A percentile compares a stretch with the other conserved stretches of the same genome.
These are phyloP conservation scores for Pichia sp. DNA, from an alignment of 1,139 yeast species.

Conservation along the genomic window DNA sequence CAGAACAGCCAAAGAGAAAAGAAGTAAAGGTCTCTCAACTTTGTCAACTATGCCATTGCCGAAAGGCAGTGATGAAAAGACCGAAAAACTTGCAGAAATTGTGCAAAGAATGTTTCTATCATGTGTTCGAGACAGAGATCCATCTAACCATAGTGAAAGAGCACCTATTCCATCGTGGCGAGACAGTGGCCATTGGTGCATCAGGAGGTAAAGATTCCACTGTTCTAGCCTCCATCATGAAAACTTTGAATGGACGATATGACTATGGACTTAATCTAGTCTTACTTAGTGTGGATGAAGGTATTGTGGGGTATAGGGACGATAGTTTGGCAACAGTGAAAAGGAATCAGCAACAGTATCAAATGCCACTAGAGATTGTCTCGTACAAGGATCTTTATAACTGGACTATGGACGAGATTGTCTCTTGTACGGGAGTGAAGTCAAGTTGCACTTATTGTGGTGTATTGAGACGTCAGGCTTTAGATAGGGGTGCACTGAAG, in stretches of 20 bases:
- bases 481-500: constrained; percentile 93
- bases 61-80: constrained; percentile 82
- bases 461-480: constrained; percentile 90
- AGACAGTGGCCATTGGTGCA: constrained; percentile 92
- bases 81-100: constrained; percentile 89
- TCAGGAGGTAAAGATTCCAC: constrained; percentile 99
- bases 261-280: constrained; percentile 80
- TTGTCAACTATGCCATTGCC: constrained; percentile 82
- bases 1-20: too few species aligned
- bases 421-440: constrained; percentile 87
- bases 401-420: constrained; percentile 99
- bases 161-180: constrained; percentile 69
- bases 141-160: constrained; percentile 79
- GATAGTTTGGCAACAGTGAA: constrained; percentile 96
- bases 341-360: constrained; percentile 82
- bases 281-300: constrained; percentile 88
- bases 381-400: constrained; percentile 83
- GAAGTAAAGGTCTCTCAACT: constrained; percentile 23
- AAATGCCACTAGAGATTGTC: constrained; percentile 82
- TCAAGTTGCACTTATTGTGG: constrained; percentile 98
- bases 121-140: constrained; percentile 91
- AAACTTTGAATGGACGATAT: constrained; percentile 80
- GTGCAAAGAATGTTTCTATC: constrained; percentile 87
- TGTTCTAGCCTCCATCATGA: constrained; percentile 82
- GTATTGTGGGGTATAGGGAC: constrained; percentile 94